A percentile compares a stretch with the other conserved stretches of the same genome.
Conservation (phyloP, 2,329 filamentous ascomycete species). For the Bretziella fagacearum region DNA sequence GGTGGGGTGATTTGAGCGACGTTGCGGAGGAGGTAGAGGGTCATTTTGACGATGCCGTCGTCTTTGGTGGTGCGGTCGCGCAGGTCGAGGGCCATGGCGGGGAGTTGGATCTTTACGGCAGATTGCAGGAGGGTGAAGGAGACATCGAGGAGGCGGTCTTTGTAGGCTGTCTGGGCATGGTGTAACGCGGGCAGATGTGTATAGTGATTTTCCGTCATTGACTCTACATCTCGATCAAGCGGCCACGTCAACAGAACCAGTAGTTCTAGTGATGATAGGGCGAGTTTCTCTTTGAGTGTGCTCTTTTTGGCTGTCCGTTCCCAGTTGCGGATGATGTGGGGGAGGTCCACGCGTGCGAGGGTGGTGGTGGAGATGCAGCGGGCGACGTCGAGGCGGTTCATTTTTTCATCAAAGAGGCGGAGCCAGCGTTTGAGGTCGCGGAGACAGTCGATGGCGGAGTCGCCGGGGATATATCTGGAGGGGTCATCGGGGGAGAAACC, state of each 20-base stretch:
- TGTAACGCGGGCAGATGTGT: constrained; percentile 80
- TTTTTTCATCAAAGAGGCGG: constrained; percentile 82
- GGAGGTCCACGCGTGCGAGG: constrained; percentile 71
- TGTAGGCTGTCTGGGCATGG: constrained; percentile 77
- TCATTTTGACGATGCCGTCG: constrained; percentile 79
- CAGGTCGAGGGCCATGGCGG: constrained; percentile 64
- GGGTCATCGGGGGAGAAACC: constrained; percentile 65
- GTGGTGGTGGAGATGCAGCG: constrained; percentile 85
- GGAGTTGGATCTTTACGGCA: constrained; percentile 63
- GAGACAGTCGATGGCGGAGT: constrained; percentile 80
- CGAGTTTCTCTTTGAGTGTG: constrained; percentile 60
- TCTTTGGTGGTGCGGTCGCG: constrained; percentile 64
- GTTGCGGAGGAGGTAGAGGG: constrained; percentile 80
- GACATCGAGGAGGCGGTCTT: constrained; percentile 74
- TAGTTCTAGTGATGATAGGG: constrained; percentile 74
- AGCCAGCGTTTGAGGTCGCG: constrained; percentile 94
- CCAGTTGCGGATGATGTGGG: constrained; percentile 78
- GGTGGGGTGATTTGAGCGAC: constrained; percentile 69
- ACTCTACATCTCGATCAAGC: constrained; percentile 57
- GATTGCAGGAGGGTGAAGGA: constrained; percentile 61
- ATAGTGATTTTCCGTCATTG: constrained; percentile 85
- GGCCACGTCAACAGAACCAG: constrained; percentile 92
- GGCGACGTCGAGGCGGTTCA: constrained; percentile 86
- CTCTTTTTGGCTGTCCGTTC: constrained; percentile 54
- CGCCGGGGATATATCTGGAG: constrained; percentile 72